Percentiles rank a stretch among this genome's conserved stretches.
These are phyloP conservation scores for Scopulariopsis brevicaulis DNA, from an alignment of 2,329 filamentous ascomycete species.

Conservation along the genomic window DNA sequence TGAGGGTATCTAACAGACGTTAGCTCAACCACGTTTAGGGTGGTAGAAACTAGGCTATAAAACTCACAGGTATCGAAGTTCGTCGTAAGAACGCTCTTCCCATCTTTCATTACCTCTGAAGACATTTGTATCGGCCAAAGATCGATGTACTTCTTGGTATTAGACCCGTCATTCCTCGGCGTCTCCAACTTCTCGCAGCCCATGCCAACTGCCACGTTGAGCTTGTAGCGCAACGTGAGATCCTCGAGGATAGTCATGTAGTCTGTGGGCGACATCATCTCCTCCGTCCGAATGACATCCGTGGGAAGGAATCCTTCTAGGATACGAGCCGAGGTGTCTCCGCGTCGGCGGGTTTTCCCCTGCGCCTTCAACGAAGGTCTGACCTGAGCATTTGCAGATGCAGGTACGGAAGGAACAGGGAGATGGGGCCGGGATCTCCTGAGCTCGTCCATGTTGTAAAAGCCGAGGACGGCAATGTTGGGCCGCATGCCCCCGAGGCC, in stretches of 20 bases:
- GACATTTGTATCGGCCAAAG: slow-evolving; percentile 94
- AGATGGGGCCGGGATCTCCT: slow-evolving; percentile 45
- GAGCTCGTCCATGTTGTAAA: slow-evolving; percentile 71
- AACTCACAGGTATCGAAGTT: slow-evolving; percentile 80
- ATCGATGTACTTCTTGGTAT: slow-evolving; percentile 70
- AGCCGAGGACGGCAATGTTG: slow-evolving; percentile 73
- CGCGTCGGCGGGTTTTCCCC: slow-evolving; percentile 28
- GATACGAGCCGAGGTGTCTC: slow-evolving; percentile 43
- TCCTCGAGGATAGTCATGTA: slow-evolving; percentile 82
- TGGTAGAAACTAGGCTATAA: neutral
- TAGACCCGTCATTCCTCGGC: slow-evolving; percentile 44
- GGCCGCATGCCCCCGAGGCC: slow-evolving; percentile 81
- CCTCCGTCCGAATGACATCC: slow-evolving; percentile 56
- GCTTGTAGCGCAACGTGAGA: slow-evolving; percentile 61
- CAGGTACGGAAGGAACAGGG: slow-evolving; percentile 39
- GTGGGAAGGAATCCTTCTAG: slow-evolving; percentile 53
- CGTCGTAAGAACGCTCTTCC: slow-evolving; percentile 61
- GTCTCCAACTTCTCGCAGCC: slow-evolving; percentile 70
- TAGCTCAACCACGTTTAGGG: neutral
- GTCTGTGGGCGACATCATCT: slow-evolving; percentile 55
- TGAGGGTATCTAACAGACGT: slow-evolving; percentile 50
- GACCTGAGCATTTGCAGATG: slow-evolving; percentile 21
- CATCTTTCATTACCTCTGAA: slow-evolving; percentile 61
- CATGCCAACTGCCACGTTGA: slow-evolving; percentile 77
- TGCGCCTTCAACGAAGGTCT: slow-evolving; percentile 11